phyloP scores from a whole-genome alignment of 139 green algal species.

The Edaphochlamys debaryana region DNA sequence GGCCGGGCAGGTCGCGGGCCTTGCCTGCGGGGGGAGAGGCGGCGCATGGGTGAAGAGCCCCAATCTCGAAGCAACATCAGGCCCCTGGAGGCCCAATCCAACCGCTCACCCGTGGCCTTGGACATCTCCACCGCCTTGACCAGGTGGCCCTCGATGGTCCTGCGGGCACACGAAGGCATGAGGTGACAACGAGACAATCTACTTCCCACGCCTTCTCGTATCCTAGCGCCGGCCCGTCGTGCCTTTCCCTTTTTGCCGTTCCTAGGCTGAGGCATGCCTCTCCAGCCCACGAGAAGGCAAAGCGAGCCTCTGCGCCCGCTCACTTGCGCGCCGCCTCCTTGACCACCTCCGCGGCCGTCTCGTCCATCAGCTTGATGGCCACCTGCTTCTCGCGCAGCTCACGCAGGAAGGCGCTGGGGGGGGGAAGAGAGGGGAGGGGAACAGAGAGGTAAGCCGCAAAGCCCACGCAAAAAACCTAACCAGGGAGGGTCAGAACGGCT shows the following conservation, averaged over 20 bases:
- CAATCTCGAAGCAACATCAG: no score
- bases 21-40: slow-evolving; percentile 48
- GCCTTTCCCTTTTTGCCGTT: no score
- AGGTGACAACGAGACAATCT: no score
- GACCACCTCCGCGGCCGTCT: slow-evolving; percentile 80
- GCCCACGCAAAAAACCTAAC: no score
- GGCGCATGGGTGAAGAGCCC: no score
- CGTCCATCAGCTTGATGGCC: slow-evolving; percentile 84
- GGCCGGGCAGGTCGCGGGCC: slow-evolving; percentile 4
- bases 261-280: no score
- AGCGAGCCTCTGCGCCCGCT: background rate
- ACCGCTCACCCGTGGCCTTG: slow-evolving; percentile 69
- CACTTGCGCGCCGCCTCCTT: slow-evolving; percentile 60
- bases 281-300: no score
- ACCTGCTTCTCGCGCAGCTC: slow-evolving; percentile 76
- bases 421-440: background rate
- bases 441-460: background rate
- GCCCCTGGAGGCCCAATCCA: no score
- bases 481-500: no score
- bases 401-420: slow-evolving; percentile 58
- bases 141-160: slow-evolving; percentile 73
- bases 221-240: no score
- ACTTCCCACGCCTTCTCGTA: no score
- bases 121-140: slow-evolving; percentile 73
- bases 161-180: slow-evolving; percentile 3